Evolutionary conservation across 495 filamentous ascomycete species (phyloP).

Genomic region (Talaromyces ruber): DNA sequence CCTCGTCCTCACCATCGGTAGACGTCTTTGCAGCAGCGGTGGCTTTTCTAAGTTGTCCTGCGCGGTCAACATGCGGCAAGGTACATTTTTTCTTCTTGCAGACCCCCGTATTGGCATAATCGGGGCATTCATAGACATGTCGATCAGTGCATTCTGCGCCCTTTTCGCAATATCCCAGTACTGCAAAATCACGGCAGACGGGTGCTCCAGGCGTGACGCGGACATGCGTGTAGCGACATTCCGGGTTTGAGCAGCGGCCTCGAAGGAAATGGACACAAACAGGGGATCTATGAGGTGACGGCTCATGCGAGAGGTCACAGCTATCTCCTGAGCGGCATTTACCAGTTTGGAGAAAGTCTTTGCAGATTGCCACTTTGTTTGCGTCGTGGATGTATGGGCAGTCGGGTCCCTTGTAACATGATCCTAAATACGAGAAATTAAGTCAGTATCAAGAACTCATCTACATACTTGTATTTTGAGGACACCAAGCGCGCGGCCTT

Average conservation of each 20-base stretch:
- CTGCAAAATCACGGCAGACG: constrained; percentile 79
- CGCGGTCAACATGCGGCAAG: constrained; percentile 81
- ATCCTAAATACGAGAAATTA: constrained; percentile 45
- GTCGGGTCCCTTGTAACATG: constrained; percentile 66
- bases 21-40: constrained; percentile 28
- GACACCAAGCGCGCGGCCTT: not conserved
- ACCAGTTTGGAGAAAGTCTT: constrained; percentile 71
- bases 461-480: not conserved
- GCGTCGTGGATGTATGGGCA: constrained; percentile 84
- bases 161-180: constrained; percentile 83
- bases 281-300: constrained; percentile 76
- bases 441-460: not conserved
- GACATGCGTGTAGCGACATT: constrained; percentile 87
- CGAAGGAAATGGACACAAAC: constrained; percentile 84
- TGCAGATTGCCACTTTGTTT: constrained; percentile 86
- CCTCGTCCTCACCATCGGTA: constrained; percentile 44
- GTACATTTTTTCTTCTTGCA: constrained; percentile 80
- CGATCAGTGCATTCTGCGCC: constrained; percentile 71
- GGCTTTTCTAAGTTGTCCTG: constrained; percentile 58
- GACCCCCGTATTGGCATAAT: constrained; percentile 82
- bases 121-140: constrained; percentile 85
- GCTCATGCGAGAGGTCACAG: constrained; percentile 91
- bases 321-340: constrained; percentile 68
- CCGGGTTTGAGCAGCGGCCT: constrained; percentile 80
- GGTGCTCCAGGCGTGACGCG: constrained; percentile 71